Evolutionary conservation across 345 rosid genomes (phyloP), one percentile per base, ranked within the genome.

Genomic region (Eucalyptus erythrocorys): DNA sequence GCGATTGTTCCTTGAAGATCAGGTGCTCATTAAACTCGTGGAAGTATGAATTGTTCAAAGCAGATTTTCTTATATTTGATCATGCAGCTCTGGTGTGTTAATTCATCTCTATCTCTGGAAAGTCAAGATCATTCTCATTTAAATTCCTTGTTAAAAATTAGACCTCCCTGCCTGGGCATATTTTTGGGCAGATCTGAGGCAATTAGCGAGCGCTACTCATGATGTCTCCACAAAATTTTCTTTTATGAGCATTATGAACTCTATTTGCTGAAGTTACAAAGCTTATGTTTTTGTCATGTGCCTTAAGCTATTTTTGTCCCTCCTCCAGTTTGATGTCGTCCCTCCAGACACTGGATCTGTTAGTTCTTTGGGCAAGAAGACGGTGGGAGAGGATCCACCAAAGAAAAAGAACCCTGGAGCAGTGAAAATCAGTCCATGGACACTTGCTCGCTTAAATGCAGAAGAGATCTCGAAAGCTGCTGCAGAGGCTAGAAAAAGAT

Each of bases 381-480:
- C 91, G 13, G 91, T 88, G 84, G 91, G 86, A 66, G 97, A 96
- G 48, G 98, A 98, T 88, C 95, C 94, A 2, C 85, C 88, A 80
- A 95, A 94, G 95, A 95, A 92, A 91, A 97, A 95, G 95, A 96
- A 94, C 89, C 92, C 94, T 1, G 94, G 91, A 87, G 92, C 94
- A 53, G 98, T 98, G 76, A 97, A 94, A 93, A 97, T 98, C 87
- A 96, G 99, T 90, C 99, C 99, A 4, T 98, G 99, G 99, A 94
- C 97, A 43, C 93, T 98, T 90, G 99, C 99, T 10, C 93, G 98
- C 14, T 92, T 98, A 89, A 97, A 96, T 45, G 98, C 99, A 16
- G 99, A 98, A 91, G 99, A 97, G 88, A 96, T 98, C 49, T 94
- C 99, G 13, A 97, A 92, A 92, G 98, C 98, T 76, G 99, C 99